Base-by-base conservation (phyloP, 2,329 filamentous ascomycete genomes). In the Aaosphaeria pasadenensis region DNA sequence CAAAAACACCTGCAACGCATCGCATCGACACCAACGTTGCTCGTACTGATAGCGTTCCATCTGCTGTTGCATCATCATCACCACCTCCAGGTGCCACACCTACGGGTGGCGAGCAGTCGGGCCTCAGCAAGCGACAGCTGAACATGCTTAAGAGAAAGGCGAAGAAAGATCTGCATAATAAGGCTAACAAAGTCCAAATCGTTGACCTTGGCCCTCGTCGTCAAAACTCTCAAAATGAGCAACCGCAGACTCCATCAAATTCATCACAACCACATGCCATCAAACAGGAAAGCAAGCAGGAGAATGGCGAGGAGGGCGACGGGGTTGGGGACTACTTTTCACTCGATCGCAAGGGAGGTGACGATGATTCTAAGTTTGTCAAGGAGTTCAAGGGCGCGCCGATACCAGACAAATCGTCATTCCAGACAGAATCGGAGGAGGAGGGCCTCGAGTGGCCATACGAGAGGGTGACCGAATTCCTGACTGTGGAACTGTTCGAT, bases 121-220 rank as follows among this genome's bases (percentile, higher is more conserved):
- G 85, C 3, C 77, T 99, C 44, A 97, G 94, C 74, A 92, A 94
- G 51, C 84, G 94, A 39, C 94, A 99, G 63, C 82, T 96, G 17
- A 99, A 99, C 63, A 89, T 94, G 45, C 75, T 99, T 7, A 97
- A 97, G 71, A 84, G 94, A 39, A 96, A 97, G 67, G 85, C 91
- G 39, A 99, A 97, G 72, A 84, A 87, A 59, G 89, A 95, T 59
- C 86, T 91, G 4, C 90, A 94, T 69, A 87, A 90, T 62, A 89
- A 92, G 45, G 89, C 91, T 48, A 92, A 88, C 56, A 97, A 96
- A 68, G 86, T 89, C 45, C 86, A 89, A 0, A 88, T 96, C 42
- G 91, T 96, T 41, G 94, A 99, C 67, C 78, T 99, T 45, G 88
- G 89, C 0, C 73, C 85, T 7, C 79, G 87, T 43, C 79, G 84